phyloP scores from a whole-genome alignment of 805 yeast species.

The Grigorovia transvaalensis region DNA sequence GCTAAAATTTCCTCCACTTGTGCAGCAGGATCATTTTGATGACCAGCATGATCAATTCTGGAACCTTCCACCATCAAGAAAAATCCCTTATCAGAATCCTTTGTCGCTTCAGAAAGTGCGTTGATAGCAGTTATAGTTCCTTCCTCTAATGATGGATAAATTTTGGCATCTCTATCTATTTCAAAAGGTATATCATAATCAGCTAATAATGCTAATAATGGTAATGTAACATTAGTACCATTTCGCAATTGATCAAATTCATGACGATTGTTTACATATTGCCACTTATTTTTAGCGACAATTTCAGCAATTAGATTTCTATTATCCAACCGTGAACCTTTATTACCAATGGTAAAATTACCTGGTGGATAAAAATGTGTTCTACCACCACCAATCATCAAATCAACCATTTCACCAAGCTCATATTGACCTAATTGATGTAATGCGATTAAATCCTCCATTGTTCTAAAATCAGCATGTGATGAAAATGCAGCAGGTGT shows the following conservation, averaged over 20 bases:
- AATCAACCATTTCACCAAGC: constrained; percentile 68
- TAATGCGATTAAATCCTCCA: constrained; percentile 77
- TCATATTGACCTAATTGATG: constrained; percentile 80
- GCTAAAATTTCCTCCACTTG: constrained; percentile 88
- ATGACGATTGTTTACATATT: constrained; percentile 53
- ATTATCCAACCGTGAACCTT: constrained; percentile 61
- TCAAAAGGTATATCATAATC: constrained; percentile 76
- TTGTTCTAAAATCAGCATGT: constrained; percentile 65
- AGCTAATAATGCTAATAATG: constrained; percentile 68
- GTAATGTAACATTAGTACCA: constrained; percentile 61
- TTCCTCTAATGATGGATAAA: constrained; percentile 71
- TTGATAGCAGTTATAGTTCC: constrained; percentile 65
- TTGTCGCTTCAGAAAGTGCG: constrained; percentile 55
- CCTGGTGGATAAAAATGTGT: constrained; percentile 59
- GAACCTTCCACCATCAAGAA: constrained; percentile 85
- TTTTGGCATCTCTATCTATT: constrained; percentile 53
- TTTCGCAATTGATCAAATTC: constrained; percentile 46
- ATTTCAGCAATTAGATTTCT: constrained; percentile 62
- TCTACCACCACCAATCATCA: constrained; percentile 87
- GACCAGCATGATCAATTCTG: constrained; percentile 93
- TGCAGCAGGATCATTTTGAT: constrained; percentile 87
- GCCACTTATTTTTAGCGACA: constrained; percentile 42
- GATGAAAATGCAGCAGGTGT: constrained; percentile 87
- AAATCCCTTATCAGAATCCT: constrained; percentile 71
- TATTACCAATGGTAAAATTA: constrained; percentile 23